Percentiles rank a stretch among this genome's conserved stretches.
Evolutionary conservation across 768 basidiomycete species (phyloP).

Genomic region (Arthromyces matolae): DNA sequence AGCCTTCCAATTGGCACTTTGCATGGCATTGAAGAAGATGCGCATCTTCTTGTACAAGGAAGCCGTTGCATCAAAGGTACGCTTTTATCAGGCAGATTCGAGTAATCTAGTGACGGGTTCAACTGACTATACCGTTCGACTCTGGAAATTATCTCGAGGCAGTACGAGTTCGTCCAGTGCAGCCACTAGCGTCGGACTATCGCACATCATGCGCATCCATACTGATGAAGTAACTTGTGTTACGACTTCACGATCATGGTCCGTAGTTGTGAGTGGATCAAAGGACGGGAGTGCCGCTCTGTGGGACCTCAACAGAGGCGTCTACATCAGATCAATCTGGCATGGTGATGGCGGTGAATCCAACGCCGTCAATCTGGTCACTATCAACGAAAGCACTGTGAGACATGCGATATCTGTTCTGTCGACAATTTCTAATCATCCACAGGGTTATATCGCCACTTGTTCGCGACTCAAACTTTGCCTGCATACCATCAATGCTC

Average conservation of each 20-base stretch:
- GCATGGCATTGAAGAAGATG: slow-evolving; percentile 84
- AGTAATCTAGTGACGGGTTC: slow-evolving; percentile 77
- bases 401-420: slow-evolving; percentile 23
- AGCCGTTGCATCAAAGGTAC: slow-evolving; percentile 54
- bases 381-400: slow-evolving; percentile 87
- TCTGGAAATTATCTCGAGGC: slow-evolving; percentile 65
- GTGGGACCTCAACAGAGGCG: slow-evolving; percentile 86
- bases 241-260: slow-evolving; percentile 78
- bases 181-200: slow-evolving; percentile 37
- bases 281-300: slow-evolving; percentile 82
- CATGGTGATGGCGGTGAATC: slow-evolving; percentile 44
- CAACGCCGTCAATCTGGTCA: slow-evolving; percentile 57
- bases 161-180: slow-evolving; percentile 21
- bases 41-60: slow-evolving; percentile 60
- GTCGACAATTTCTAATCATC: not conserved
- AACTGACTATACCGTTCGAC: slow-evolving; percentile 72
- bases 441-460: slow-evolving; percentile 82
- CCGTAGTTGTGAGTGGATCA: slow-evolving; percentile 77
- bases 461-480: slow-evolving; percentile 70
- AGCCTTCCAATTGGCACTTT: slow-evolving; percentile 67
- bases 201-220: slow-evolving; percentile 81
- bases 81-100: slow-evolving; percentile 51
- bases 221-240: slow-evolving; percentile 64
- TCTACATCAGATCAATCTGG: slow-evolving; percentile 80
- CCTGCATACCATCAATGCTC: slow-evolving; percentile 84